Evolutionary conservation across 495 filamentous ascomycete species (phyloP), one percentile per base, ranked within the genome.

Genomic region (Chaetomium cochliodes): DNA sequence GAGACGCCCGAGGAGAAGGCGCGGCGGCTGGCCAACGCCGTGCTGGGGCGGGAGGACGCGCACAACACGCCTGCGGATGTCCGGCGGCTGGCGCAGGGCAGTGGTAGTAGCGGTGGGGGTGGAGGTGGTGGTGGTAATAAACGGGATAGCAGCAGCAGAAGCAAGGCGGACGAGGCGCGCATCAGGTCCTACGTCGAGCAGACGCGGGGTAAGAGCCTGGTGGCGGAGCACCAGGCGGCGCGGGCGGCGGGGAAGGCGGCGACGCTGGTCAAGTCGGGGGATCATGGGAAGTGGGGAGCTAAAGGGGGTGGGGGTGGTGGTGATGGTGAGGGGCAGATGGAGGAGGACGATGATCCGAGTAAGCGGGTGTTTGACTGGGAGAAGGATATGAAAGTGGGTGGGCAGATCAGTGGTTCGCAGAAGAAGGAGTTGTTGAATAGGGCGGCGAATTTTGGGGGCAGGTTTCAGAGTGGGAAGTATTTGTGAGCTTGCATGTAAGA

Each of bases 1-100:
- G 94, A 98, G 71, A 96, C 91, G 6, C 91, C 93, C 0, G 91
- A 93, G 69, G 85, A 97, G 72, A 96, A 94, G 72, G 85, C 87
- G 59, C 86, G 88, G 71, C 81, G 94, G 20, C 75, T 98, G 5
- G 87, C 87, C 69, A 87, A 96, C 74, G 86, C 94, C 66, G 87
- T 97, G n/a, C 83, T 98, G 70, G 94, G 94, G 2, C 81, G 93
- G 9, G 71, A 73, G 25, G 72, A 73, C 33, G 71, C 71, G 15
- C 61, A 33, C 61, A 66, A 60, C 42, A n/a, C 26, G 4, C 50
- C 1, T 28, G 50, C 51, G 26, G 22, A 16, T 8, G 15, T 9
- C 59, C 28, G 5, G 57, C 12, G 28, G 42, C 23, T n/a, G 79
- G 20, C 28, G 1, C 25, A 33, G 12, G 41, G 12, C 26, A 22